phyloP scores from a whole-genome alignment of 1,284 basidiomycete genomes.

The Cronartium ribicola region DNA sequence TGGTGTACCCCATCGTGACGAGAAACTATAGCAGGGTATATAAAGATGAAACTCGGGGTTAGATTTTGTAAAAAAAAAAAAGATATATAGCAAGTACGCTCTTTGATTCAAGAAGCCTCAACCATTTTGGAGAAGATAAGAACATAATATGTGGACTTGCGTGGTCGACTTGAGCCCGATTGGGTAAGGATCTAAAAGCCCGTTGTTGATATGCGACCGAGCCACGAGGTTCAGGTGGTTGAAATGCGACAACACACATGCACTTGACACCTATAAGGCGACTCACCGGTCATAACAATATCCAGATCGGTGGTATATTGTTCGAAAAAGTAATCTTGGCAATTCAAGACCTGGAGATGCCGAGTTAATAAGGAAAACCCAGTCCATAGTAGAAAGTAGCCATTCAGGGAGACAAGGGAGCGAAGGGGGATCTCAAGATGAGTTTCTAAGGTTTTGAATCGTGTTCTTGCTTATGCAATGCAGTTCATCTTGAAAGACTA shows the following conservation, averaged over 20 bases:
- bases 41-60: neutral
- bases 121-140: neutral
- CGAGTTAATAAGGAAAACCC: neutral
- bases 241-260: too few relatives aligned
- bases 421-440: too few relatives aligned
- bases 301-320: slow-evolving; percentile 29
- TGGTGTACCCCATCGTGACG: neutral
- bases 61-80: neutral
- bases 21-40: neutral
- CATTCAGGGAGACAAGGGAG: too few relatives aligned
- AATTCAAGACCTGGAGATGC: slow-evolving; percentile 22
- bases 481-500: neutral
- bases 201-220: too few relatives aligned
- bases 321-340: slow-evolving; percentile 33
- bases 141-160: neutral
- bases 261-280: too few relatives aligned
- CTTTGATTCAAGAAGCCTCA: too few relatives aligned
- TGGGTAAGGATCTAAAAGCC: neutral
- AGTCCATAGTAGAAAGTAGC: neutral
- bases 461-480: neutral
- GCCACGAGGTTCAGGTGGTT: too few relatives aligned
- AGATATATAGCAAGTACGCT: too few relatives aligned
- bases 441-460: neutral
- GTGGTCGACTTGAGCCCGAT: slow-evolving; percentile 5
- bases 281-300: slow-evolving; percentile 36